These are phyloP conservation scores for Fonsecaea multimorphosa DNA, from an alignment of 2,329 filamentous ascomycete species.

Conservation along the genomic window DNA sequence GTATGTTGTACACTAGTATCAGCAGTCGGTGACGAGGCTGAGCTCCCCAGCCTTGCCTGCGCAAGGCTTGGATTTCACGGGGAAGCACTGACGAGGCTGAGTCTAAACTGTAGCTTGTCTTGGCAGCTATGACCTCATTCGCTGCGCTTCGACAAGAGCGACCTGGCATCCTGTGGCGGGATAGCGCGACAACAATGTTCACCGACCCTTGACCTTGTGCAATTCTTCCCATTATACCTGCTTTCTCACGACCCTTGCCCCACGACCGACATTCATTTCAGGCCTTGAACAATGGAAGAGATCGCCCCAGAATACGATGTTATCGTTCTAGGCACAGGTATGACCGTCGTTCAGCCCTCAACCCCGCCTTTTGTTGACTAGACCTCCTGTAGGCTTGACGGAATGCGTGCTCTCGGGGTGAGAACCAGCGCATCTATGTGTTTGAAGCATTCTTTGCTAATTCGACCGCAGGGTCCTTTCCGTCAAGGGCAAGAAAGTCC, in stretches of 20 bases:
- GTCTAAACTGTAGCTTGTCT: conserved; percentile 5
- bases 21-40: conserved; percentile 7
- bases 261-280: conserved; percentile 10
- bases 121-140: conserved; percentile 25
- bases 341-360: conserved; percentile 46
- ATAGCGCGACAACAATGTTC: conserved; percentile 27
- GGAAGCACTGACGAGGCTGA: neutral
- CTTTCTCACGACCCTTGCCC: conserved; percentile 5
- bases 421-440: conserved; percentile 38
- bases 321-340: conserved; percentile 96
- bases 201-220: conserved; percentile 26
- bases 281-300: conserved; percentile 78
- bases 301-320: conserved; percentile 99
- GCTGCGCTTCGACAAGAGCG: conserved; percentile 13
- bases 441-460: conserved; percentile 7
- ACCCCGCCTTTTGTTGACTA: conserved; percentile 42
- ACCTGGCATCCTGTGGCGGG: conserved; percentile 5
- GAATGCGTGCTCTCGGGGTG: conserved; percentile 99
- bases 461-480: conserved; percentile 74
- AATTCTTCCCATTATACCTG: conserved; percentile 5
- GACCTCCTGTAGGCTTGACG: conserved; percentile 73
- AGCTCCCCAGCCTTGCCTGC: conserved; percentile 4
- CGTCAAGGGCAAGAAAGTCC: conserved; percentile 98
- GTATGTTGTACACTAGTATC: neutral
- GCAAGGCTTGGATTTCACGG: conserved; percentile 8